Evolutionary conservation across 148 eudicot genomes (phyloP).

Genomic region (Chenopodium suecicum): DNA sequence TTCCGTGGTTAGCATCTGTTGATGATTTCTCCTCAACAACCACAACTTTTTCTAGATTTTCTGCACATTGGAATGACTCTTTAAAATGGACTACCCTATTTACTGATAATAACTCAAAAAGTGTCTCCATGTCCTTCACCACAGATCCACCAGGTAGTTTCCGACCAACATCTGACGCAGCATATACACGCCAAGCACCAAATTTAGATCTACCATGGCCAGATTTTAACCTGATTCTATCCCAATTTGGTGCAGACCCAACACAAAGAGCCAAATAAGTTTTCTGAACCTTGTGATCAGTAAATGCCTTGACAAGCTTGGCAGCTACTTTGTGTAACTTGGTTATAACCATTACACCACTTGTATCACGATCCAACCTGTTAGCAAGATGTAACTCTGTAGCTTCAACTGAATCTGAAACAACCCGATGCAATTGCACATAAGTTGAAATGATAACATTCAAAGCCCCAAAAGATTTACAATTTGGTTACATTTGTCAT

Average conservation of each 20-base stretch:
- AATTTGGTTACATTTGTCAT: not conserved
- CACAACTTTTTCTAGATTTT: slow-evolving; percentile 32
- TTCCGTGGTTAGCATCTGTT: slow-evolving; percentile 29
- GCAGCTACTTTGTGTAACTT: slow-evolving; percentile 87
- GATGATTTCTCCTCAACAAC: slow-evolving; percentile 60
- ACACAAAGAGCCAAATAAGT: slow-evolving; percentile 72
- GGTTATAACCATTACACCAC: slow-evolving; percentile 81
- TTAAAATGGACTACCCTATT: slow-evolving; percentile 39
- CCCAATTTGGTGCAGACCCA: slow-evolving; percentile 73
- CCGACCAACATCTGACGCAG: slow-evolving; percentile 72
- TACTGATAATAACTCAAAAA: slow-evolving; percentile 60
- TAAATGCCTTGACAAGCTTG: slow-evolving; percentile 89
- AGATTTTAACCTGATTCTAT: slow-evolving; percentile 53
- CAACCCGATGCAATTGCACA: not conserved
- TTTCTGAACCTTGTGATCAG: slow-evolving; percentile 80
- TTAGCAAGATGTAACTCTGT: slow-evolving; percentile 92
- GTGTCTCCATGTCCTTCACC: slow-evolving; percentile 84
- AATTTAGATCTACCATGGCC: slow-evolving; percentile 93
- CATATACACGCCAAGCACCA: slow-evolving; percentile 98
- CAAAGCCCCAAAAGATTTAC: not conserved
- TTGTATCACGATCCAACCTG: slow-evolving; percentile 92
- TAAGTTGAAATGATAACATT: not conserved
- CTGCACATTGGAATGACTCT: slow-evolving; percentile 24
- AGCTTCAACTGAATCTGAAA: slow-evolving; percentile 38
- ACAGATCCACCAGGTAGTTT: slow-evolving; percentile 76